Base-by-base conservation (phyloP, 106 monocot genomes). In the Dendrobium chrysotoxum region DNA sequence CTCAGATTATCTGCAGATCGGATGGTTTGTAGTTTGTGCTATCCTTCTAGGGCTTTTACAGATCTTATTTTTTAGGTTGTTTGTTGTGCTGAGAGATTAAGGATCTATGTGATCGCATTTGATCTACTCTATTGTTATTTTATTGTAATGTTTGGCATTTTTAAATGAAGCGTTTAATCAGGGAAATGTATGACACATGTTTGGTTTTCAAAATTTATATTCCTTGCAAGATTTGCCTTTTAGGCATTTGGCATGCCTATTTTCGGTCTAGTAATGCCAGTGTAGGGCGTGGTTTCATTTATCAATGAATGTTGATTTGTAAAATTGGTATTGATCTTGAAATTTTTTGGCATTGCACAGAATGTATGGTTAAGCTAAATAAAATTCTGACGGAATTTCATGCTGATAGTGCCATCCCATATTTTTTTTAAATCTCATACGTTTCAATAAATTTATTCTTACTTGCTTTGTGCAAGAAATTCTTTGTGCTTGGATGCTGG, bases 101-200 rank as follows among this genome's bases (percentile, higher is more conserved):
- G 3, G 70, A 70, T 70, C 70, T 70, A 35, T 31, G 31, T 70
- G 70, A 70, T 70, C 31, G 70, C 70, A 70, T 70, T 70, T 70
- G 70, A 31, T 70, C 70, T 15, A 41, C n/a, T 74, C n/a, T 74
- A 74, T 74, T 23, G 6, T 31, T 70, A 21, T 74, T 74, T 18
- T 40, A 0, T 42, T 40, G n/a, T 40, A 8, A 74, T 20, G 74
- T 74, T 74, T 40, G 74, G 40, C 74, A 74, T 40, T 74, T 21
- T 74, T 74, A 20, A n/a, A 74, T 74, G 74, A 42, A 74, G n/a
- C 42, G 23, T 40, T 74, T 74, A 20, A 74, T 74, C 39, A 21
- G 21, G 41, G 74, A 40, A 40, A 42, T 40, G 39, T 21, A n/a
- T 41, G 17, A 74, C 42, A n/a, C 20, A n/a, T 35, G 28, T 41